Evolutionary conservation across 2,329 filamentous ascomycete genomes (phyloP).

Genomic region (Penicillium olsonii): DNA sequence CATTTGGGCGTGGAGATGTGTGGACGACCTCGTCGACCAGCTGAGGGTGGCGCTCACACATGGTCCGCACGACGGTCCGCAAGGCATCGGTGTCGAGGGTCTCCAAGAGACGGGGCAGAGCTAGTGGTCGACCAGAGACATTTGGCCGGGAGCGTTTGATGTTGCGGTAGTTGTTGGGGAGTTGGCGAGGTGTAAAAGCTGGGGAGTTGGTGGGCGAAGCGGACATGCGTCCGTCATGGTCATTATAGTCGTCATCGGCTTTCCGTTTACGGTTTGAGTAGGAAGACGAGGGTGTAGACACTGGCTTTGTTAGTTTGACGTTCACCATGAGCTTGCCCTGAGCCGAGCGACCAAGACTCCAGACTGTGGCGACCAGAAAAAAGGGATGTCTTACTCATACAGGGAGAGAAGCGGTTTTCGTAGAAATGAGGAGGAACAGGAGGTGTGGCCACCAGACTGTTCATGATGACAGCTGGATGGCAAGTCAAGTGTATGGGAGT

Average conservation of each 20-base stretch:
- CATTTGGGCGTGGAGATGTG: slow-evolving; percentile 83
- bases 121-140: slow-evolving; percentile 64
- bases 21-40: slow-evolving; percentile 82
- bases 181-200: slow-evolving; percentile 67
- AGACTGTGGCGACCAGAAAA: slow-evolving; percentile 2
- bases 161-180: slow-evolving; percentile 64
- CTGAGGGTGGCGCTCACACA: slow-evolving; percentile 86
- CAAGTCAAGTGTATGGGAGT: slow-evolving; percentile 13
- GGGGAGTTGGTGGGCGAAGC: slow-evolving; percentile 84
- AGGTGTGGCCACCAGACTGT: slow-evolving; percentile 60
- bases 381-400: slow-evolving; percentile 53
- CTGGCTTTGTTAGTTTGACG: slow-evolving; percentile 26
- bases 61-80: slow-evolving; percentile 80
- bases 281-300: slow-evolving; percentile 43
- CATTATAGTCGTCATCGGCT: slow-evolving; percentile 68
- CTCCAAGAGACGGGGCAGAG: slow-evolving; percentile 80
- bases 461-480: slow-evolving; percentile 54
- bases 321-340: neutral
- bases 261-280: slow-evolving; percentile 74
- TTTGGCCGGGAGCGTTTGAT: slow-evolving; percentile 70
- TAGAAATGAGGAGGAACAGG: slow-evolving; percentile 65
- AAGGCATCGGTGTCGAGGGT: slow-evolving; percentile 85
- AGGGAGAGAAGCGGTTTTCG: slow-evolving; percentile 61
- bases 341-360: too few species aligned
- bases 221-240: slow-evolving; percentile 80